A percentile compares a stretch with the other conserved stretches of the same genome.
Evolutionary conservation across 192 early-diverging fungal genomes (phyloP).

Genomic region (Glomus cerebriforme): DNA sequence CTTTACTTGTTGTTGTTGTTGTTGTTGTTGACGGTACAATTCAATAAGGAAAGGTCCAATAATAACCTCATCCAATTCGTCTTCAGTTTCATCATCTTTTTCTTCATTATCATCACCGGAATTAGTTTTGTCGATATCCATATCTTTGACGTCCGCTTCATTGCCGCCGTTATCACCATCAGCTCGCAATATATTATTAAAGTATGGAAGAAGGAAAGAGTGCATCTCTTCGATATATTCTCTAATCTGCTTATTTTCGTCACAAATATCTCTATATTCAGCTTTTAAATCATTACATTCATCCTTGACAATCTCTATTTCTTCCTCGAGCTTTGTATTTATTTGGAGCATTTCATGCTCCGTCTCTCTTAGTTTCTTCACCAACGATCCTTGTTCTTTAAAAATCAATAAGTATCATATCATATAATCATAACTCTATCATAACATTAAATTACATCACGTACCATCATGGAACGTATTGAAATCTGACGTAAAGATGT

Average conservation of each 20-base stretch:
- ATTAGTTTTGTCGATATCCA: background rate
- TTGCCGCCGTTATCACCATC: background rate
- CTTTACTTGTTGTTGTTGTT: background rate
- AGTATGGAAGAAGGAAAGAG: background rate
- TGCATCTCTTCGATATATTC: background rate
- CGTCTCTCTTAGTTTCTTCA: background rate
- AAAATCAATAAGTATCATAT: background rate
- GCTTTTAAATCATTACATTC: background rate
- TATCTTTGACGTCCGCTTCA: background rate
- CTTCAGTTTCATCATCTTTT: background rate
- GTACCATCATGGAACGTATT: background rate
- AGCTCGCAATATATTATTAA: background rate
- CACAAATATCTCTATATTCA: background rate
- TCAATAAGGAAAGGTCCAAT: background rate
- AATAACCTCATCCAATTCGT: background rate
- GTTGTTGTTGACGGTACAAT: background rate
- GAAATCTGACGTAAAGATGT: background rate
- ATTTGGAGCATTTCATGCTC: background rate
- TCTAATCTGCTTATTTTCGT: background rate
- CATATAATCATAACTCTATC: background rate
- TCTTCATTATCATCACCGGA: background rate
- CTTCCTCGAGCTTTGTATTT: background rate
- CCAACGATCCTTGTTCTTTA: background rate
- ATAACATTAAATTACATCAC: background rate
- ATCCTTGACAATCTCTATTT: background rate